Percentiles rank a stretch among this genome's conserved stretches.
These are phyloP conservation scores for Neurospora sp. DNA, from an alignment of 495 filamentous ascomycete genomes.

Conservation along the genomic window DNA sequence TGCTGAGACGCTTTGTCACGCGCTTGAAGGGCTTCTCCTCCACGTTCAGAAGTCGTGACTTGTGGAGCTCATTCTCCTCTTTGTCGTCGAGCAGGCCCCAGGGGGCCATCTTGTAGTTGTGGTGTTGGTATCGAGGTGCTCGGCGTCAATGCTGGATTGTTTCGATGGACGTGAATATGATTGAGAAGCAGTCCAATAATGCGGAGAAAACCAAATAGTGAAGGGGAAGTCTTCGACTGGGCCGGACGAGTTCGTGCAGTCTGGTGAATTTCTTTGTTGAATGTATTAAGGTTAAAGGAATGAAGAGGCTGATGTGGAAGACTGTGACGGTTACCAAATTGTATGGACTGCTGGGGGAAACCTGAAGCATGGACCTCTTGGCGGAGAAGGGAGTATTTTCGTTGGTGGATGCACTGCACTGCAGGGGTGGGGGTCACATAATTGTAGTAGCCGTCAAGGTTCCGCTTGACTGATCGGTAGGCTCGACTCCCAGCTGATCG, in stretches of 20 bases:
- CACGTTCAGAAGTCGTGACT: slow-evolving; percentile 76
- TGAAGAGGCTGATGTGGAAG: background rate
- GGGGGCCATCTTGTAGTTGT: slow-evolving; percentile 13
- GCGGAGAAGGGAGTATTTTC: background rate
- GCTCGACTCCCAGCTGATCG: background rate
- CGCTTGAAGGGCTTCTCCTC: slow-evolving; percentile 92
- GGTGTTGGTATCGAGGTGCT: background rate
- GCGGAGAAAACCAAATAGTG: background rate
- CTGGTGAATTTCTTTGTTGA: background rate
- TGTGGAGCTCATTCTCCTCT: slow-evolving; percentile 77
- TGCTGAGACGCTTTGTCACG: slow-evolving; percentile 67
- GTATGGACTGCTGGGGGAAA: background rate
- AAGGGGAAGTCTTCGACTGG: background rate
- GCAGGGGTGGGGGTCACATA: background rate
- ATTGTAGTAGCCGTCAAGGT: background rate
- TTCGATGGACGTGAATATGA: background rate
- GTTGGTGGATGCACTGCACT: background rate
- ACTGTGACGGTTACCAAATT: background rate
- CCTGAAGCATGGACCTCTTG: background rate
- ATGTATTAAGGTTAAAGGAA: background rate
- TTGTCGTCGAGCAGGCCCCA: slow-evolving; percentile 38
- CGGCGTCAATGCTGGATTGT: background rate
- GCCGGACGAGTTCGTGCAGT: background rate
- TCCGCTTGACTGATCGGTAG: background rate
- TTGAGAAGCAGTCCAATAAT: background rate